Percentiles rank a stretch among this genome's conserved stretches.
Conservation (phyloP, 2,329 filamentous ascomycete species). For the Penicillium frequentans region DNA sequence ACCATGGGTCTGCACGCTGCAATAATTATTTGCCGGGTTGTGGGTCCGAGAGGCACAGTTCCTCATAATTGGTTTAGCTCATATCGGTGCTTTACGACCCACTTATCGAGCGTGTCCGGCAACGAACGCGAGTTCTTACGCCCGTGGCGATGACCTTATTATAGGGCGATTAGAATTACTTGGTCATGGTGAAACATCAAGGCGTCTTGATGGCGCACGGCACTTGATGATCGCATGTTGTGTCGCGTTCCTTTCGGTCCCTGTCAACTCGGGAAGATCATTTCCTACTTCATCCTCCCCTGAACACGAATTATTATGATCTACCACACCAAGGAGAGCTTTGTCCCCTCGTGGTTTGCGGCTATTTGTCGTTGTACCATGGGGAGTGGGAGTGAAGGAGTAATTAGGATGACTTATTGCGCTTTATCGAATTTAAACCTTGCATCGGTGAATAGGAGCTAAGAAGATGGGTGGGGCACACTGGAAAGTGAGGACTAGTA, state of each 20-base stretch:
- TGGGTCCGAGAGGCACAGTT: not conserved
- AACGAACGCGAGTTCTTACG: not conserved
- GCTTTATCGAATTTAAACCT: not conserved
- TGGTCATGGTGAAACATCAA: not conserved
- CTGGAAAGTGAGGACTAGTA: not conserved
- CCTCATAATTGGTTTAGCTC: not conserved
- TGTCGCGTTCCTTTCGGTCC: not conserved
- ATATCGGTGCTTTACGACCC: not conserved
- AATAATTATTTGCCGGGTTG: not conserved
- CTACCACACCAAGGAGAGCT: not conserved
- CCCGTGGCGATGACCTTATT: not conserved
- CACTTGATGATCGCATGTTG: not conserved
- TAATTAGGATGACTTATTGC: not conserved
- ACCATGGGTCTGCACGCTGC: not conserved
- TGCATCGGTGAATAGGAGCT: not conserved
- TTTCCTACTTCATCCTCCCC: not conserved
- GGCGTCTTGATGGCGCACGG: not conserved
- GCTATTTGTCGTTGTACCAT: not conserved
- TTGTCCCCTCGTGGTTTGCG: not conserved
- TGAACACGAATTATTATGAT: not conserved
- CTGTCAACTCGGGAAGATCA: not conserved
- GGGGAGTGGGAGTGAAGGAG: not conserved
- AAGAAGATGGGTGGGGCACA: not conserved
- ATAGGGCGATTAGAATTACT: not conserved
- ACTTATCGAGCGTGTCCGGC: not conserved